These are phyloP conservation scores for Candida manassasensis DNA, from an alignment of 805 yeast species.

Conservation along the genomic window DNA sequence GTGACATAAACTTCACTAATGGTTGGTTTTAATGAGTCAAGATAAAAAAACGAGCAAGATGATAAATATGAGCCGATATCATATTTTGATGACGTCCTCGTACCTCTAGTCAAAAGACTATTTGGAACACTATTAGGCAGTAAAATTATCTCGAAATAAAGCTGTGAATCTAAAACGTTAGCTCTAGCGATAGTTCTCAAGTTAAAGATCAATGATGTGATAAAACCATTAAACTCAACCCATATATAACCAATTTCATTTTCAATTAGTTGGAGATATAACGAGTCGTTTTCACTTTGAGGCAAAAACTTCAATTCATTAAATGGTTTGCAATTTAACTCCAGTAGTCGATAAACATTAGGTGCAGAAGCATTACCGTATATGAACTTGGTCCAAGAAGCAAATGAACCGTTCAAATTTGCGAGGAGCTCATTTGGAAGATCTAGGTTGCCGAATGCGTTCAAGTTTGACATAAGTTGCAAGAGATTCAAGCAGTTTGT, in stretches of 20 bases:
- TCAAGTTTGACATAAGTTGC: not conserved
- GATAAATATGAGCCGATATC: not conserved
- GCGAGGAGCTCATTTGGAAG: constrained; percentile 3
- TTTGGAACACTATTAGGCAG: not conserved
- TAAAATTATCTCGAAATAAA: not conserved
- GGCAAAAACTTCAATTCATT: constrained; percentile 7
- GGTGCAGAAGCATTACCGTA: constrained; percentile 6
- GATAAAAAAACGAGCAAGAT: not conserved
- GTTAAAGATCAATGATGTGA: constrained; percentile 6
- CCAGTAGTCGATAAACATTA: constrained; percentile 11
- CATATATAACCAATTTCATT: constrained; percentile 11
- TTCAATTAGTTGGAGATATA: constrained; percentile 9
- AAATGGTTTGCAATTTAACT: constrained; percentile 2
- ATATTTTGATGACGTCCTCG: not conserved
- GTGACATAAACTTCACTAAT: not conserved
- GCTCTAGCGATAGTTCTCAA: constrained; percentile 6
- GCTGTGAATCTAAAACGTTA: constrained; percentile 1
- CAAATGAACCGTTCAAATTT: constrained; percentile 6
- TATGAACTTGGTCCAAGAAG: constrained; percentile 5
- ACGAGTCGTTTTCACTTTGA: constrained; percentile 4
- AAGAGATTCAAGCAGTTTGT: not conserved
- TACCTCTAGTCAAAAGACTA: not conserved
- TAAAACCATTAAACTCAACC: not conserved
- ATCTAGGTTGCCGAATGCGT: not conserved
- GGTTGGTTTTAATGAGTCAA: not conserved